Conservation (phyloP, 2,329 filamentous ascomycete genomes). For the Chlorencoelia australis region DNA sequence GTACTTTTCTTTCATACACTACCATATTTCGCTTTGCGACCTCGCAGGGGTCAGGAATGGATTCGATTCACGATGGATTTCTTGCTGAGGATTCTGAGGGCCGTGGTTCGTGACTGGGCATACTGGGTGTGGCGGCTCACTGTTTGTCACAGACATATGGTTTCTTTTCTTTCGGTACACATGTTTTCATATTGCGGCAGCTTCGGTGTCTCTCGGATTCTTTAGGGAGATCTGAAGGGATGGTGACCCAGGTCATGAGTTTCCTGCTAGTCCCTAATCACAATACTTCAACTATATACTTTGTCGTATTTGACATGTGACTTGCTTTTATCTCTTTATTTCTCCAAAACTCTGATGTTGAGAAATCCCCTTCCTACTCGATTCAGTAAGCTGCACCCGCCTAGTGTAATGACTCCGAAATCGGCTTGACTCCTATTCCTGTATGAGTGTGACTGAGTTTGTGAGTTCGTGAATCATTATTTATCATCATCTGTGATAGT, state of each 20-base stretch:
- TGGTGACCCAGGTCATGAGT: slow-evolving; percentile 1
- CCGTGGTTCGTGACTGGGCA: neutral
- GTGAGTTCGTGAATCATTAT: no score
- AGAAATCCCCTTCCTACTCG: no score
- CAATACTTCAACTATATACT: no score
- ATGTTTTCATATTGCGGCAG: slow-evolving; percentile 7
- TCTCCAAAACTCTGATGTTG: no score
- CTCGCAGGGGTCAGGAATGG: neutral
- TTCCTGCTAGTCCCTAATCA: no score
- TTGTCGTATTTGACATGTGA: no score
- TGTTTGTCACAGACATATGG: neutral
- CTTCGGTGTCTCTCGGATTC: slow-evolving; percentile 22
- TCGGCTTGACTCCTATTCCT: no score
- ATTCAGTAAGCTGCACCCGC: no score
- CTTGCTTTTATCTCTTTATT: no score
- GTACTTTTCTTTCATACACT: slow-evolving; percentile 10
- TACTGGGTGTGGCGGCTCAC: neutral
- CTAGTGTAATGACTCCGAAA: no score
- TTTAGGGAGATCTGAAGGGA: neutral
- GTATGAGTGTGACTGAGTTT: no score
- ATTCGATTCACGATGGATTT: slow-evolving; percentile 1
- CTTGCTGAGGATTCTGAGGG: neutral
- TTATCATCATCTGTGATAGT: no score
- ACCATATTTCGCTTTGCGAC: neutral
- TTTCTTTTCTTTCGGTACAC: slow-evolving; percentile 7